Conservation (phyloP, 2,329 filamentous ascomycete genomes). For the Dactylellina sp. region DNA sequence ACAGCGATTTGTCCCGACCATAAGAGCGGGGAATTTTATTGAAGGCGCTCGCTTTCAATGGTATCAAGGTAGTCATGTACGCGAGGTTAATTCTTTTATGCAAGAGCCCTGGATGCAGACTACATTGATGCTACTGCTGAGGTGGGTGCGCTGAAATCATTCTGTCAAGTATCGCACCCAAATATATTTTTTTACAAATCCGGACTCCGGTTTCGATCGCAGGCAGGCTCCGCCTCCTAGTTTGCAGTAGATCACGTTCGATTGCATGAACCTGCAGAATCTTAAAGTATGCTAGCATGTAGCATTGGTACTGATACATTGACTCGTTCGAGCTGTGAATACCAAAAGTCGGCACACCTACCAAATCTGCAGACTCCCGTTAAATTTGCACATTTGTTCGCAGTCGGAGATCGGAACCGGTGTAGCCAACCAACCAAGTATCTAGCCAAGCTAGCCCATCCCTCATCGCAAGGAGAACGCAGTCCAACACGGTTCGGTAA, state of each 20-base stretch:
- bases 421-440: slow-evolving; percentile 29
- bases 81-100: too few relatives aligned
- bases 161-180: too few relatives aligned
- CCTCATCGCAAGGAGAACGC: slow-evolving; percentile 7
- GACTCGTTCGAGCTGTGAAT: neutral
- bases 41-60: neutral
- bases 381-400: slow-evolving; percentile 6
- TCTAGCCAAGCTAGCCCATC: slow-evolving; percentile 1
- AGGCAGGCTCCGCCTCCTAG: too few relatives aligned
- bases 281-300: neutral
- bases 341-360: neutral
- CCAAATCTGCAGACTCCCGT: neutral
- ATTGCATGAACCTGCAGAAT: neutral
- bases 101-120: too few relatives aligned
- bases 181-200: neutral
- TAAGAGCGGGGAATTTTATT: neutral
- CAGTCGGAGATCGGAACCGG: slow-evolving; percentile 22
- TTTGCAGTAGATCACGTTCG: neutral
- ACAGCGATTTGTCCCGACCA: neutral
- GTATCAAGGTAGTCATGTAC: too few relatives aligned
- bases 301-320: neutral
- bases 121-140: too few relatives aligned
- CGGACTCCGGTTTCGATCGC: neutral
- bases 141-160: too few relatives aligned
- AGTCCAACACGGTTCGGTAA: slow-evolving; percentile 26